Percentiles rank a stretch among this genome's conserved stretches.
phyloP scores from a whole-genome alignment of 2,329 filamentous ascomycete genomes.

The Helicocarpus griseus region DNA sequence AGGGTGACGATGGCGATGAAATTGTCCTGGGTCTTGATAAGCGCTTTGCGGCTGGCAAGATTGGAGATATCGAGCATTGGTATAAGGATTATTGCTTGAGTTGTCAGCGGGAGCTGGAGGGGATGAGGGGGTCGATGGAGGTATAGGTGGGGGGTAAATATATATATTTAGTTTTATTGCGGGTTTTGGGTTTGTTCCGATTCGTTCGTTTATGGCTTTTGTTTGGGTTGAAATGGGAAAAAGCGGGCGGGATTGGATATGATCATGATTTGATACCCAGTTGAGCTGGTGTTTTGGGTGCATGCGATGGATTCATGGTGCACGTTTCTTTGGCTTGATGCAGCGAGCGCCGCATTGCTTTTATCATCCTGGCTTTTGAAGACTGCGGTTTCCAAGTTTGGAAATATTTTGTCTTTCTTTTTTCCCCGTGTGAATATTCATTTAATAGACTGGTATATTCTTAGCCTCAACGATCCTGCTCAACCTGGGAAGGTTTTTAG shows the following conservation, averaged over 20 bases:
- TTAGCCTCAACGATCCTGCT: no score
- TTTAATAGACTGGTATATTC: no score
- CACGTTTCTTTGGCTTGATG: not conserved
- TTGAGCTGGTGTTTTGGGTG: slow-evolving; percentile 1
- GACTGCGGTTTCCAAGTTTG: not conserved
- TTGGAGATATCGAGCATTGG: slow-evolving; percentile 43
- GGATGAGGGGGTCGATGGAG: slow-evolving; percentile 14
- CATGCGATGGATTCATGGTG: not conserved
- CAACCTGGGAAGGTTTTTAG: no score
- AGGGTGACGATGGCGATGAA: slow-evolving; percentile 15
- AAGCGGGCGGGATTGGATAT: not conserved
- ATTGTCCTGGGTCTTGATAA: slow-evolving; percentile 18
- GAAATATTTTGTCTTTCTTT: not conserved
- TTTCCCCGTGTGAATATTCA: no score
- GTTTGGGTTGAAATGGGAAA: slow-evolving; percentile 1
- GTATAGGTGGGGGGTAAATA: not conserved
- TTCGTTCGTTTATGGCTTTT: slow-evolving; percentile 3
- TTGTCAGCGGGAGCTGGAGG: slow-evolving; percentile 40
- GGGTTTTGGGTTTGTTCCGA: no score
- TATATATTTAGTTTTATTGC: not conserved
- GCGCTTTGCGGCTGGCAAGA: slow-evolving; percentile 25
- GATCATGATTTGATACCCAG: slow-evolving; percentile 6
- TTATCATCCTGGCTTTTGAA: not conserved
- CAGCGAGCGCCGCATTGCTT: no score
- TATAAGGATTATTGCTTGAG: slow-evolving; percentile 54